Percentiles rank a stretch among this genome's conserved stretches.
These are phyloP conservation scores for Rhodomyrtus psidioides DNA, from an alignment of 441 rosid species.

Conservation along the genomic window DNA sequence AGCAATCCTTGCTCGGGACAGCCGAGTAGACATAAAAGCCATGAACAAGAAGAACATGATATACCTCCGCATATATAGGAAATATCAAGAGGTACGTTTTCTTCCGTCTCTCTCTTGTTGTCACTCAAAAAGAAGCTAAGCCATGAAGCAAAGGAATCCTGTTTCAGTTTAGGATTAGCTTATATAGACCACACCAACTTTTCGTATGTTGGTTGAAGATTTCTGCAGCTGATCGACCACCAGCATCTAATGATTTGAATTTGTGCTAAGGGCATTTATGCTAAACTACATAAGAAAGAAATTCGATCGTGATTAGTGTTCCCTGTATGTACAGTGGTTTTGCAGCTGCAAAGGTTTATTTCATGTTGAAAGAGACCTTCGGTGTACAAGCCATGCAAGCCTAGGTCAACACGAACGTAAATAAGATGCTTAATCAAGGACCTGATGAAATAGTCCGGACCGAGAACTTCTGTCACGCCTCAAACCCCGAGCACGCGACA, in stretches of 20 bases:
- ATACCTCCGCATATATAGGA: constrained; percentile 13
- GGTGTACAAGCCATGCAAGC: constrained; percentile 20
- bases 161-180: too few species aligned
- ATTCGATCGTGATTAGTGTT: not conserved
- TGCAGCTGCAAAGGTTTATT: constrained; percentile 23
- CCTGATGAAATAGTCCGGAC: not conserved
- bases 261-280: too few species aligned
- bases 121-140: not conserved
- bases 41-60: constrained; percentile 19
- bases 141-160: not conserved
- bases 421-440: constrained; percentile 1
- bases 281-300: too few species aligned
- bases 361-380: constrained; percentile 25
- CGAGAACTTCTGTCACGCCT: not conserved
- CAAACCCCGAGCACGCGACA: too few species aligned
- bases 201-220: too few species aligned
- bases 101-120: not conserved
- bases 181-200: too few species aligned
- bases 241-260: too few species aligned
- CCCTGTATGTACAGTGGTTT: constrained; percentile 5
- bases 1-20: constrained; percentile 13
- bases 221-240: too few species aligned
- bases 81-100: not conserved
- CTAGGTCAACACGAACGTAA: not conserved
- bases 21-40: constrained; percentile 10